phyloP scores from a whole-genome alignment of 768 basidiomycete species.

The Leccinum pellstonianum region DNA sequence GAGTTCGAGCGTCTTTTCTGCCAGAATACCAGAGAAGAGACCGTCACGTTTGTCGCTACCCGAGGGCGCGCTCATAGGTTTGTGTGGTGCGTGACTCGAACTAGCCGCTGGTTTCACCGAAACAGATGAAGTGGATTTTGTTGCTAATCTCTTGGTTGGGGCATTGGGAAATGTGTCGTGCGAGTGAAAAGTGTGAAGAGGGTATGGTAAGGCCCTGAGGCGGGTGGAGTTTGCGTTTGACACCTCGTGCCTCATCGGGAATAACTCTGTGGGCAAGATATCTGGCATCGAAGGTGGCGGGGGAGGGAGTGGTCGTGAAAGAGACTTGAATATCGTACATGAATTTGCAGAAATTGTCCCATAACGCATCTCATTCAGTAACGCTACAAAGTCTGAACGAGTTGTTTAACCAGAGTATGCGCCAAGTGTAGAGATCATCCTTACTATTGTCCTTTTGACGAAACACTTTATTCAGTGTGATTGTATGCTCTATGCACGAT shows the following conservation, averaged over 20 bases:
- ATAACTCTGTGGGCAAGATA: slow-evolving; percentile 52
- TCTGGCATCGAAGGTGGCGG: slow-evolving; percentile 29
- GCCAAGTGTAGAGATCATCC: slow-evolving; percentile 13
- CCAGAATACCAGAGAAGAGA: slow-evolving; percentile 61
- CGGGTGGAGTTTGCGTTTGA: slow-evolving; percentile 59
- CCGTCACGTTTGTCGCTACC: slow-evolving; percentile 44
- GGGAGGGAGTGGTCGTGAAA: slow-evolving; percentile 35
- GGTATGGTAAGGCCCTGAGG: slow-evolving; percentile 46
- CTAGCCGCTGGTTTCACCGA: neutral
- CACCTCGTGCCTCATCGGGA: slow-evolving; percentile 69
- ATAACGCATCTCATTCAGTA: slow-evolving; percentile 74
- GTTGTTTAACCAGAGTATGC: neutral
- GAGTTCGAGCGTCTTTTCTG: slow-evolving; percentile 51
- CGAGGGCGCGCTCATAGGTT: slow-evolving; percentile 16
- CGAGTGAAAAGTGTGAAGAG: slow-evolving; percentile 44
- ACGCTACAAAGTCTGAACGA: slow-evolving; percentile 57
- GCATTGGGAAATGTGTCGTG: slow-evolving; percentile 44
- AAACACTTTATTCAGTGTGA: slow-evolving; percentile 72
- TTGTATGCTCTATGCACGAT: slow-evolving; percentile 51
- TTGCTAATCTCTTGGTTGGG: neutral
- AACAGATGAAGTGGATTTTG: slow-evolving; percentile 4
- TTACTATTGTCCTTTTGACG: slow-evolving; percentile 69
- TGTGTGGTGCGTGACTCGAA: slow-evolving; percentile 31
- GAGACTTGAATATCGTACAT: slow-evolving; percentile 45
- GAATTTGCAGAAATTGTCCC: slow-evolving; percentile 51